These are phyloP conservation scores for Xanthoconium stramineum DNA, from an alignment of 768 basidiomycete species.

Conservation along the genomic window DNA sequence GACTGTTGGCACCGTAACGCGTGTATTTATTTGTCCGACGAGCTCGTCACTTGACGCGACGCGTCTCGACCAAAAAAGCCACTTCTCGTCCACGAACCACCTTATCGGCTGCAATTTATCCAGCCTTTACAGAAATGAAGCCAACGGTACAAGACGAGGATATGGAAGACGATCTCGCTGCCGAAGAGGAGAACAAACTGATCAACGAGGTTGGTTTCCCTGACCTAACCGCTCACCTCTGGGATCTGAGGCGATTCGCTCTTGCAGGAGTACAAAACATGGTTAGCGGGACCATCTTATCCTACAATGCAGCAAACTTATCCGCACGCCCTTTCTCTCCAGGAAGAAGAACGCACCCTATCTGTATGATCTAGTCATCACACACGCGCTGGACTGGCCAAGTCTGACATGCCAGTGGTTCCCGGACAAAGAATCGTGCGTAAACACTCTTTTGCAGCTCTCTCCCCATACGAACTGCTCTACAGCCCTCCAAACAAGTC, in stretches of 20 bases:
- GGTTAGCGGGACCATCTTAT: conserved; percentile 41
- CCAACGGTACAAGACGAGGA: conserved; percentile 53
- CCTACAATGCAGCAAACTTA: neutral
- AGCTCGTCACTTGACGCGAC: conserved; percentile 19
- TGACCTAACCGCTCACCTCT: neutral
- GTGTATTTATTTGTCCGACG: neutral
- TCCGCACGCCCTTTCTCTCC: conserved; percentile 3
- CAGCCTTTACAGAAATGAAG: conserved; percentile 36
- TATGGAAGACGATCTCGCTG: conserved; percentile 74
- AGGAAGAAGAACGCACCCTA: conserved; percentile 99
- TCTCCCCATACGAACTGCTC: neutral
- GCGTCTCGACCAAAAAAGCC: conserved; percentile 19
- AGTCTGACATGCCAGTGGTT: conserved; percentile 98
- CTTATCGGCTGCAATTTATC: neutral
- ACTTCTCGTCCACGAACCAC: neutral
- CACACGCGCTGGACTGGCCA: conserved; percentile 98
- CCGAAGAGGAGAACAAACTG: conserved; percentile 84
- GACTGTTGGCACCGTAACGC: neutral
- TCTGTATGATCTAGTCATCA: conserved; percentile 95
- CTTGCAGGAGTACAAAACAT: conserved; percentile 79
- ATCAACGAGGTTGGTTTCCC: conserved; percentile 70
- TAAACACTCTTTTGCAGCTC: neutral
- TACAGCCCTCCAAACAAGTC: conserved; percentile 84
- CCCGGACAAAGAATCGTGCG: conserved; percentile 92
- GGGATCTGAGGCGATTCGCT: conserved; percentile 8